phyloP scores from a whole-genome alignment of 306 rosid genomes.

The Luffa aegyptiaca region DNA sequence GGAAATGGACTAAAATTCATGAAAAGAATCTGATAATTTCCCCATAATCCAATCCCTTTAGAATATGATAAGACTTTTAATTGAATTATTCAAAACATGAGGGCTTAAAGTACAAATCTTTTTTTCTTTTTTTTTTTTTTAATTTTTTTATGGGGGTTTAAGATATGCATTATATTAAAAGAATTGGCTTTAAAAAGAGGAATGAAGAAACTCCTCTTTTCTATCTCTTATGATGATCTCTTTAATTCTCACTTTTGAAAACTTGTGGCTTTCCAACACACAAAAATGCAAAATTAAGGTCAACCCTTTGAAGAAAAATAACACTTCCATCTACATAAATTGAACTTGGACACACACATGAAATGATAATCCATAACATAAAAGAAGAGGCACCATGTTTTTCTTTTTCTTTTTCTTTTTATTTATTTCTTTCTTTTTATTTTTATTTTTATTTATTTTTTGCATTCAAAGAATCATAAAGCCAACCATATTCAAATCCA shows the following conservation, averaged over 20 bases:
- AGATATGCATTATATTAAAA: not conserved
- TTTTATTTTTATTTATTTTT: not conserved
- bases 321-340: not conserved
- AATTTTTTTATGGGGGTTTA: not conserved
- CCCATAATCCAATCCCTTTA: not conserved
- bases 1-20: not conserved
- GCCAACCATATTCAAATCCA: not conserved
- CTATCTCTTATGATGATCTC: not conserved
- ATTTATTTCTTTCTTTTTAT: not conserved
- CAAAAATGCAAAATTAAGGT: not conserved
- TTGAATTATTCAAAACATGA: not conserved
- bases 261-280: not conserved
- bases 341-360: slow-evolving; percentile 6
- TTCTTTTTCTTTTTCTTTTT: not conserved
- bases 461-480: not conserved
- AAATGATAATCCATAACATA: not conserved
- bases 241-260: not conserved
- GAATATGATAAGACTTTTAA: not conserved
- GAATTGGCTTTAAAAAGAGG: not conserved
- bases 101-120: not conserved
- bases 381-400: not conserved
- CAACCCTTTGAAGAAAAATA: slow-evolving; percentile 4
- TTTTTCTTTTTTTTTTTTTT: not conserved
- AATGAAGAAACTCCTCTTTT: not conserved
- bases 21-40: not conserved